Conservation (phyloP, 129 eudicot species). For the Apium graveolens region DNA sequence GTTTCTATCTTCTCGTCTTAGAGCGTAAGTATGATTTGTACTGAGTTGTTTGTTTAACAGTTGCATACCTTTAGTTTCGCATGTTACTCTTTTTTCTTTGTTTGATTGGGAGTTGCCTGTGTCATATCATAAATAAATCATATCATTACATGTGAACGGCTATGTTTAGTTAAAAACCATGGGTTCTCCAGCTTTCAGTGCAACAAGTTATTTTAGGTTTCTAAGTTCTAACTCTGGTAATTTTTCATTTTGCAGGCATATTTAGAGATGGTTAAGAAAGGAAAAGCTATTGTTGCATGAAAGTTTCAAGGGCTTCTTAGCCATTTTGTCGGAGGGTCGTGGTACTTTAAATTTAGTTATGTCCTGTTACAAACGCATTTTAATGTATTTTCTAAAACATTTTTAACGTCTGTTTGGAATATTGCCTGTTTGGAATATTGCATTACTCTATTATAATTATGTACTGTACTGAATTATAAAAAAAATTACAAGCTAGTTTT, state of each 20-base stretch:
- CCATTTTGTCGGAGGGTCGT: neutral
- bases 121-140: no score
- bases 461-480: no score
- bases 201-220: neutral
- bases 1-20: neutral
- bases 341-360: neutral
- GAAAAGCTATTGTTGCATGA: neutral
- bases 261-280: neutral
- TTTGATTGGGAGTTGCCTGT: no score
- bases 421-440: no score
- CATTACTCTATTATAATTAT: no score
- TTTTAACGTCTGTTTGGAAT: no score
- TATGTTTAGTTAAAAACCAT: no score
- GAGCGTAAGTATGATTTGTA: neutral
- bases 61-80: neutral
- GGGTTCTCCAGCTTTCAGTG: neutral
- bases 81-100: no score
- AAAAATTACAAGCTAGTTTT: no score
- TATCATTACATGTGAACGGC: no score
- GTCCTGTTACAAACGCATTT: no score
- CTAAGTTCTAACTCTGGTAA: neutral
- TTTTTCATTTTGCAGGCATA: neutral
- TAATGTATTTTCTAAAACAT: neutral
- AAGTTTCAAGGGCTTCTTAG: neutral
- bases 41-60: neutral